Evolutionary conservation across 345 rosid genomes (phyloP), one percentile per base, ranked within the genome.

Genomic region (Aquilaria sinensis): DNA sequence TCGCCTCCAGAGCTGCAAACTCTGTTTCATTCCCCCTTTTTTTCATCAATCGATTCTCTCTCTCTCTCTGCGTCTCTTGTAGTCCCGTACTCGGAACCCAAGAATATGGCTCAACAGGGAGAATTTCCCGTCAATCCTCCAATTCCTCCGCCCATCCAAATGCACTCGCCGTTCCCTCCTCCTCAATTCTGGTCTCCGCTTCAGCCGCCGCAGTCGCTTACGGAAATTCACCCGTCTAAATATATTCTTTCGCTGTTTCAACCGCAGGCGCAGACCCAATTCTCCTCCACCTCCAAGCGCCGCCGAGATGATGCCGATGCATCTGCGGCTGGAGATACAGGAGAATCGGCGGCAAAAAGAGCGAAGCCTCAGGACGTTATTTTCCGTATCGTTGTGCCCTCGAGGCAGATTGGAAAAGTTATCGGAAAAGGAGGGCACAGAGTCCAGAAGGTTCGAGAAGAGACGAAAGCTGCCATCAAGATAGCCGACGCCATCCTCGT

Each of bases 361-460:
- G 74, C 70, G 9, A 73, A 64, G 63, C 61, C 75, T 30, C 85
- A 82, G 50, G 88, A 85, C 48, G 81, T 83, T 30, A 59, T 85
- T 32, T 85, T 77, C 58, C 77, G 88, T 61, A 81, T 83, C 47
- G 75, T 83, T 5, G 84, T 83, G 1, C 88, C 86, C 12, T 83
- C 88, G 47, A 72, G 75, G 61, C 83, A 86, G 85, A 80, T 86
- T 76, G 89, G 92, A 23, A 86, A 86, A 61, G 87, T 83, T 30
- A 86, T 86, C 34, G 92, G 89, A 23, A 81, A 78, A 66, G 82
- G 73, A 60, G 92, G 89, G 6, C 71, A 75, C 51, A 80, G 89
- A 43, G 81, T 86, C 64, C 85, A 86, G 79, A 79, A 78, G 81
- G 77, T 86, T 70, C 85, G 89, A 47, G 92, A 86, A 71, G 85